Conservation (phyloP, 2,329 filamentous ascomycete species). For the Monosporascus sp. region DNA sequence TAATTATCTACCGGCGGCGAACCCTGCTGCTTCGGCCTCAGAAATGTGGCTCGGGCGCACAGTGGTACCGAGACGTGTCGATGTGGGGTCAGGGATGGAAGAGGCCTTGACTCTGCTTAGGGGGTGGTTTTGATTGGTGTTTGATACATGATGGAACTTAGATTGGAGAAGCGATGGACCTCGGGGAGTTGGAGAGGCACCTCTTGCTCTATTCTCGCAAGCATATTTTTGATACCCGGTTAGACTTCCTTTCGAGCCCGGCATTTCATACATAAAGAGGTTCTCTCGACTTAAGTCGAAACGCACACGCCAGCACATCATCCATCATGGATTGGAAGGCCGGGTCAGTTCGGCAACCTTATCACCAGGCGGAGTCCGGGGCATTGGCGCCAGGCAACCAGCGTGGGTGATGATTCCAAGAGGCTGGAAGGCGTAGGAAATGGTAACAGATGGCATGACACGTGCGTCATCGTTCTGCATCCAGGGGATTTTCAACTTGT, state of each 20-base stretch:
- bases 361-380: too few relatives aligned
- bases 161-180: not conserved
- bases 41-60: not conserved
- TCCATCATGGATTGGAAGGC: too few relatives aligned
- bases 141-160: conserved; percentile 2
- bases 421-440: too few relatives aligned
- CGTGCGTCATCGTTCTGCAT: too few relatives aligned
- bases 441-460: too few relatives aligned
- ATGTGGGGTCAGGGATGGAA: not conserved
- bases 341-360: too few relatives aligned
- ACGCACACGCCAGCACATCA: too few relatives aligned
- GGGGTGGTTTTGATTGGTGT: not conserved
- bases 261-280: conserved; percentile 9
- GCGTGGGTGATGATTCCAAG: too few relatives aligned
- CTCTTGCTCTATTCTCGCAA: conserved; percentile 8
- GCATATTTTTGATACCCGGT: conserved; percentile 32
- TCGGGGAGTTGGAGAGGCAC: conserved; percentile 2
- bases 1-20: not conserved
- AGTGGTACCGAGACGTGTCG: not conserved
- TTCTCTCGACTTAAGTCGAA: too few relatives aligned
- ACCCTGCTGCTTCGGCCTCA: not conserved
- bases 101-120: not conserved
- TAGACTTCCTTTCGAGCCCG: conserved; percentile 27
- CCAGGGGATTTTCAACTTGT: too few relatives aligned
- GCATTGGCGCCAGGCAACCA: too few relatives aligned